phyloP scores from a whole-genome alignment of 2,329 filamentous ascomycete species.

The Colletotrichum sp. region DNA sequence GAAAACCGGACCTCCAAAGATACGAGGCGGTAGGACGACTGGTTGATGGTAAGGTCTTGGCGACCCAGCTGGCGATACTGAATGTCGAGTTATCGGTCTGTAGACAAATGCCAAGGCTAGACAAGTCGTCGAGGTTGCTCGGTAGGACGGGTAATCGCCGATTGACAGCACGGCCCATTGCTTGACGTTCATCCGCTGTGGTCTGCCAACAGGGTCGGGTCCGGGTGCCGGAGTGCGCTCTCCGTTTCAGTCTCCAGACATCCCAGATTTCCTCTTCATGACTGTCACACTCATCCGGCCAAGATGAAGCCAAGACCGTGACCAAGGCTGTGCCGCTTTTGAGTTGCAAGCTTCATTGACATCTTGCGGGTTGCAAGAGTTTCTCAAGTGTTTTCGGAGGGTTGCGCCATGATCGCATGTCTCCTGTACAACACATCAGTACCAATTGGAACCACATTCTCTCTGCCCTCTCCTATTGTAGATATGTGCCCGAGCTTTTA shows the following conservation, averaged over 20 bases:
- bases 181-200: neutral
- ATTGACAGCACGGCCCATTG: slow-evolving; percentile 9
- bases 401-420: slow-evolving; percentile 2
- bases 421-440: neutral
- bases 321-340: slow-evolving; percentile 5
- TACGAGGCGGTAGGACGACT: neutral
- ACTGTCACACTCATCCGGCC: slow-evolving; percentile 7
- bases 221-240: neutral
- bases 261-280: neutral
- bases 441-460: neutral
- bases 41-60: neutral
- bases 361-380: neutral
- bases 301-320: slow-evolving; percentile 4
- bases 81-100: neutral
- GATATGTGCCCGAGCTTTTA: neutral
- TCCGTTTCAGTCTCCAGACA: neutral
- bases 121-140: neutral
- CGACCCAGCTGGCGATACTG: neutral
- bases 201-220: neutral
- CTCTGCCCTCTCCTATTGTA: neutral
- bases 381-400: neutral
- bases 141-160: slow-evolving; percentile 1
- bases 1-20: neutral
- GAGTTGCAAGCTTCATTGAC: neutral
- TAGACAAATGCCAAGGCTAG: neutral